These are phyloP conservation scores for Kwoniella dejecticola DNA, from an alignment of 768 basidiomycete species.

Conservation along the genomic window DNA sequence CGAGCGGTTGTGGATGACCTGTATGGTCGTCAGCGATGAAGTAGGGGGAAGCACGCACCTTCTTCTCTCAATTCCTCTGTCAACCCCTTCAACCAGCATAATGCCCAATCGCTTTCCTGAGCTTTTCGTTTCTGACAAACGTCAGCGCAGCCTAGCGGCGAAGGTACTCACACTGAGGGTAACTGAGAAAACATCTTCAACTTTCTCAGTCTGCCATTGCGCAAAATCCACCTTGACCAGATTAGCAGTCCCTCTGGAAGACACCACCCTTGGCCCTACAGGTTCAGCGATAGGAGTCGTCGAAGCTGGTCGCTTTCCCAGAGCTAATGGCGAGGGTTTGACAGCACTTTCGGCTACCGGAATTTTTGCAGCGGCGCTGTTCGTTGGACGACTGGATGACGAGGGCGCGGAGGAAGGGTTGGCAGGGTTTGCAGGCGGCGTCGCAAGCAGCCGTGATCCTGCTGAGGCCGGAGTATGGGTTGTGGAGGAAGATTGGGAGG, in stretches of 20 bases:
- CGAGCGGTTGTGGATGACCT: conserved; percentile 50
- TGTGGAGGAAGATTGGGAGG: conserved; percentile 15
- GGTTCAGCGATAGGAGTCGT: conserved; percentile 46
- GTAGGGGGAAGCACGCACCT: conserved; percentile 6
- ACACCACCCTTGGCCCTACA: conserved; percentile 63
- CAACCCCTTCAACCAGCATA: conserved; percentile 81
- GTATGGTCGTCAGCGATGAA: conserved; percentile 45
- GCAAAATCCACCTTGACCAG: conserved; percentile 61
- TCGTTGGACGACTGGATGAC: conserved; percentile 5
- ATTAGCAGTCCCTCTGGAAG: conserved; percentile 38
- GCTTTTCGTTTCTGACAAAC: conserved; percentile 56
- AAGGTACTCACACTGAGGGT: conserved; percentile 70
- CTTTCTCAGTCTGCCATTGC: conserved; percentile 73
- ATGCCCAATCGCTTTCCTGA: conserved; percentile 65
- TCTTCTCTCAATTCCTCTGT: conserved; percentile 67
- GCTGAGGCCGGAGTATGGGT: conserved; percentile 19
- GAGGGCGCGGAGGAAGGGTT: conserved; percentile 6
- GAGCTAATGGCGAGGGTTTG: conserved; percentile 7
- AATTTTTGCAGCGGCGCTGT: background rate
- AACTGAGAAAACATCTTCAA: conserved; percentile 70
- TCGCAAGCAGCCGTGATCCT: conserved; percentile 29
- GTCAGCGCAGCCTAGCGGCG: conserved; percentile 5
- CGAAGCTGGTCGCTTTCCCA: conserved; percentile 28
- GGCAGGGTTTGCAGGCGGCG: conserved; percentile 5
- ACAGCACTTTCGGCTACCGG: conserved; percentile 14